Conservation (phyloP, 108 stramenopile genomes). For the Fragilaria radians region DNA sequence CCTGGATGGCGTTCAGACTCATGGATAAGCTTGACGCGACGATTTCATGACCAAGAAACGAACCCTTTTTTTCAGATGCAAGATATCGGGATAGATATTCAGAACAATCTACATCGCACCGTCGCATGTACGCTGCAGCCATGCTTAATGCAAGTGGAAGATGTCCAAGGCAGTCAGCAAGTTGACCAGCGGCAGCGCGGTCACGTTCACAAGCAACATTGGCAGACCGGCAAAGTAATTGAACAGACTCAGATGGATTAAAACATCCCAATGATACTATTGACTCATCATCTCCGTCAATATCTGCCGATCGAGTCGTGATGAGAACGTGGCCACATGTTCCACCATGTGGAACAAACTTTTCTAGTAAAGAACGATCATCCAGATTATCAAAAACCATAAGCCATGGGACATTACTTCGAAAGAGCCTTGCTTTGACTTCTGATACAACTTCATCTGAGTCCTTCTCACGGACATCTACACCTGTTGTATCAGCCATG, state of each 20-base stretch:
- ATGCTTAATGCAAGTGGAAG: conserved; percentile 55
- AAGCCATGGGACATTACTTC: conserved; percentile 49
- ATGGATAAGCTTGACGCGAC: conserved; percentile 52
- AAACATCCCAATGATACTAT: conserved; percentile 45
- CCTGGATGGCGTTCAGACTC: conserved; percentile 40
- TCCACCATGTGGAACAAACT: conserved; percentile 48
- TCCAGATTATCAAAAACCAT: conserved; percentile 70
- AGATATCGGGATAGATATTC: conserved; percentile 58
- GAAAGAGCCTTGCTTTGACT: conserved; percentile 54
- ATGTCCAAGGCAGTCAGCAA: conserved; percentile 34
- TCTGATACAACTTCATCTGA: conserved; percentile 49
- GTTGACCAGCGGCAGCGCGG: conserved; percentile 11
- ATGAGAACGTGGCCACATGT: conserved; percentile 50
- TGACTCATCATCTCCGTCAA: conserved; percentile 6
- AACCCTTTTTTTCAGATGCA: conserved; percentile 33
- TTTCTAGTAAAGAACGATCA: conserved; percentile 29
- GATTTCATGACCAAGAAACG: conserved; percentile 17
- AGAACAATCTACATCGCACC: conserved; percentile 48
- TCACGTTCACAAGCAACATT: conserved; percentile 11
- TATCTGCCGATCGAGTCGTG: conserved; percentile 35
- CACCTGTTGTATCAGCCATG: conserved; percentile 43
- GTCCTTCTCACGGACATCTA: conserved; percentile 26
- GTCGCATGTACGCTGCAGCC: conserved; percentile 63
- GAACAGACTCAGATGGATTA: conserved; percentile 37
- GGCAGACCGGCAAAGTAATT: conserved; percentile 33